Base-by-base conservation (phyloP, 1,139 yeast genomes). In the Candida sp. region DNA sequence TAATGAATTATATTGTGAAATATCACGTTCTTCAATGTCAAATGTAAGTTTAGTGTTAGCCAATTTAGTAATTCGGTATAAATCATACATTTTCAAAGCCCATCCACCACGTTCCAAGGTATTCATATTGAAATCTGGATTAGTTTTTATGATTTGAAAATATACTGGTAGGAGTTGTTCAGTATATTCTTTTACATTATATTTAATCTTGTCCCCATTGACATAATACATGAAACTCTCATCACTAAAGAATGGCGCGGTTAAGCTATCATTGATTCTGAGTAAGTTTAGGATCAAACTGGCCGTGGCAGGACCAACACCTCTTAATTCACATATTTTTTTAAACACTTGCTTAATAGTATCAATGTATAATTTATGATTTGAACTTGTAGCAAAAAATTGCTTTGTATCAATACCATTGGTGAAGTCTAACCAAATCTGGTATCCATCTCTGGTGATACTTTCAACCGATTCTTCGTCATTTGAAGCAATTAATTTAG, bases 261-360 rank as follows among this genome's bases (percentile, higher is more conserved):
- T 62, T 21, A 58, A 49, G 1, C 33, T 25, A 1, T 41, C 46
- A 15, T 57, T 53, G 22, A 68, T 52, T 22, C 55, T 46, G 12
- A 65, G 43, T n/a, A 73, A 50, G 1, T 77, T 73, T 36, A 71
- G 53, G 0, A 76, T 55, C 41, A 76, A 58, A 39, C 79, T 71
- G 1, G 74, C 77, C 4, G 79, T 74, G 4, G 81, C 80, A 1
- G 80, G 79, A 0, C 81, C 81, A 5, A 75, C 77, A 0, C 81
- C 81, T 42, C 58, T 58, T 33, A 76, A 57, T 39, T 59, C 61
- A 46, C 73, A 63, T 5, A 70, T 46, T 30, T 51, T 50, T 35
- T 65, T 66, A 41, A 74, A 43, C 1, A 71, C 41, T 5, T 46
- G 44, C 40, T 61, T 62, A 5, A 69, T 52, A 0, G 35, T 33